Evolutionary conservation across 805 yeast genomes (phyloP), one percentile per base, ranked within the genome.

Genomic region (Pichia exigua): DNA sequence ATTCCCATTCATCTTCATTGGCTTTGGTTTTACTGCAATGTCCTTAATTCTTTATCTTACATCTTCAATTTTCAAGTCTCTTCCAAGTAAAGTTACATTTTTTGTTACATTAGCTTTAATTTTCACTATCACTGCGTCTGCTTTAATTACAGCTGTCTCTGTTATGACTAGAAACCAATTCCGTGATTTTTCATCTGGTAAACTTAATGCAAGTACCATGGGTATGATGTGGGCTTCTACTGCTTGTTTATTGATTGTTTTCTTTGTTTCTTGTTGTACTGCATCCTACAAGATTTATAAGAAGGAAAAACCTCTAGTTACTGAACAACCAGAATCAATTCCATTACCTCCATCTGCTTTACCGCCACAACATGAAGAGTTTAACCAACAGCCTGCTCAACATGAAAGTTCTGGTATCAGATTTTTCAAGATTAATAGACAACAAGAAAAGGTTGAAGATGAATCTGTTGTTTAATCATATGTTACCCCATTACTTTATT

Each of bases 131-230:
- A 83, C 83, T 47, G 87, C 85, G 50, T 84, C 85, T 44, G 72
- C 87, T 13, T 71, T 84, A 63, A 78, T 81, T 65, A 88, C 96
- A 35, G 94, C 95, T 3, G 86, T 79, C 44, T 67, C 77, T 55
- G 95, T 85, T n/a, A 64, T 86, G 72, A 94, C 87, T 45, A 83
- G 75, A 65, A 74, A 81, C 60, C 83, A 85, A 27, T 91, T 91
- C 77, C 62, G 66, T 41, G 77, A 66, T 28, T 75, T 71, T 43
- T 62, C 72, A 55, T 52, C 57, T 17, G 74, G 82, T 42, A 70
- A 74, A 50, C 56, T 85, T 52, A 87, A 89, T 55, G 73, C 79
- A 32, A 69, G 78, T 45, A 67, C 78, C 61, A 65, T 82, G 64
- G 91, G 85, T 61, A 62, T 85, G 50, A 63, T 81, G 8, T 87